Conservation (phyloP, 2,329 filamentous ascomycete species). For the Fusarium sterilihyphosum region DNA sequence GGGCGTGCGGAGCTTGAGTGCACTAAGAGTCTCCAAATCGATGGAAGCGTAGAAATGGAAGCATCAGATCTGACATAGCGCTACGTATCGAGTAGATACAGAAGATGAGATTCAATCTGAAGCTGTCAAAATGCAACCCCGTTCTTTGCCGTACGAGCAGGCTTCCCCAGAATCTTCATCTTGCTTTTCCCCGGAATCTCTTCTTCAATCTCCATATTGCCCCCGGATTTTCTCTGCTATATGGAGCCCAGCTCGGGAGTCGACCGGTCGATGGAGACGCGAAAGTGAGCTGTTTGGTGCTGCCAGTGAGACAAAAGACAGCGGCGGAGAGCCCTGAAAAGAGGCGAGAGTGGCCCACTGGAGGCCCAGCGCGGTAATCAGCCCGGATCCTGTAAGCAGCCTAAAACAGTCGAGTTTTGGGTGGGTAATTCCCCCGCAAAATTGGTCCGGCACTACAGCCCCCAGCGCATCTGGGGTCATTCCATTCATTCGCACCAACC, state of each 20-base stretch:
- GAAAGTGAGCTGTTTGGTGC: constrained; percentile 27
- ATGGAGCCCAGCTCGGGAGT: constrained; percentile 23
- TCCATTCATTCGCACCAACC: constrained; percentile 20
- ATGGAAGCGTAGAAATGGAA: neutral
- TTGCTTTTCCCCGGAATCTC: constrained; percentile 31
- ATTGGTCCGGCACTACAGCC: neutral
- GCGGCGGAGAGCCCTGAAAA: neutral
- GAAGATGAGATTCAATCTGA: neutral
- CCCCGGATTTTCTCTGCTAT: neutral
- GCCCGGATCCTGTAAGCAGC: constrained; percentile 14
- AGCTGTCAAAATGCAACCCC: constrained; percentile 13
- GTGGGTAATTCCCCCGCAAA: constrained; percentile 29
- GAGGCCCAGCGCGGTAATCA: constrained; percentile 29
- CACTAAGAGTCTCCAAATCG: constrained; percentile 4
- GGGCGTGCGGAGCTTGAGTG: constrained; percentile 29
- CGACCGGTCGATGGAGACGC: constrained; percentile 20
- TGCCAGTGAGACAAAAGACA: neutral
- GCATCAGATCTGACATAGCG: neutral
- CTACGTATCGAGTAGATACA: neutral
- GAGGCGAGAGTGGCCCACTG: constrained; percentile 7
- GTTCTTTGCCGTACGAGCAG: constrained; percentile 7
- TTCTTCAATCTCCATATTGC: constrained; percentile 6
- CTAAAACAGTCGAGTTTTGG: neutral
- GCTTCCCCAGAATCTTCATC: constrained; percentile 36
- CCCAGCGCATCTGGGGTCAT: constrained; percentile 21